Base-by-base conservation (phyloP, 2,329 filamentous ascomycete species). In the Zasmidium citrigriseum region DNA sequence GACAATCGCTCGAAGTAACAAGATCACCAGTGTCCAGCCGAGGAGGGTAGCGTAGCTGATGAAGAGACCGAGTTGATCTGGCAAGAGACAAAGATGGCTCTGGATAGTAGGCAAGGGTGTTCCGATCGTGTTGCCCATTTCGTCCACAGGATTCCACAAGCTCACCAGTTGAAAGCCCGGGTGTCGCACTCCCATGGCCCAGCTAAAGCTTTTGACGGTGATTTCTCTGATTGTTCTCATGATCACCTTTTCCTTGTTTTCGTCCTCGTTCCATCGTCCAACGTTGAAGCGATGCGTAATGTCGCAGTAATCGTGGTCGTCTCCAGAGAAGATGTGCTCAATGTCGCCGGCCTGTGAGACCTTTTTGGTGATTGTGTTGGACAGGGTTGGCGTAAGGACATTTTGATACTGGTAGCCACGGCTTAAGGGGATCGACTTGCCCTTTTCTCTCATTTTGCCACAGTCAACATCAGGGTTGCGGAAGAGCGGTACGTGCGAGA, bases 291-390 rank as follows among this genome's bases (percentile, higher is more conserved):
- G 85, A 74, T 99, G 95, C 0, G 87, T 82, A 5, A 98, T 78
- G 69, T 96, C 93, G 76, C 95, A 99, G 77, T 98, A 97, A 77
- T 99, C 95, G 77, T 99, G 95, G 71, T 99, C 95, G 68, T 99
- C 95, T 11, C 95, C 95, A 0, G 92, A 96, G 71, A 98, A 99
- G 46, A 93, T 89, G 64, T 95, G 89, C 2, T 86, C 82, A 12
- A 98, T 85, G 61, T 95, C 90, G 29, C 91, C 92, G 10, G 66
- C 64, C 5, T 57, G 57, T 10, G 67, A 67, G 29, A 96, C 81
- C 63, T 87, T 90, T 59, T 88, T 83, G 45, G 96, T 79, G 38
- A 99, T 79, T 52, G 87, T 86, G 47, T 86, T 82, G 0, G 93
- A 95, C 65, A 97, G 86, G 1, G 85, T 82, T 51, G 88, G 85